Base-by-base conservation (phyloP, 768 basidiomycete genomes). In the Infundibulicybe gibba region DNA sequence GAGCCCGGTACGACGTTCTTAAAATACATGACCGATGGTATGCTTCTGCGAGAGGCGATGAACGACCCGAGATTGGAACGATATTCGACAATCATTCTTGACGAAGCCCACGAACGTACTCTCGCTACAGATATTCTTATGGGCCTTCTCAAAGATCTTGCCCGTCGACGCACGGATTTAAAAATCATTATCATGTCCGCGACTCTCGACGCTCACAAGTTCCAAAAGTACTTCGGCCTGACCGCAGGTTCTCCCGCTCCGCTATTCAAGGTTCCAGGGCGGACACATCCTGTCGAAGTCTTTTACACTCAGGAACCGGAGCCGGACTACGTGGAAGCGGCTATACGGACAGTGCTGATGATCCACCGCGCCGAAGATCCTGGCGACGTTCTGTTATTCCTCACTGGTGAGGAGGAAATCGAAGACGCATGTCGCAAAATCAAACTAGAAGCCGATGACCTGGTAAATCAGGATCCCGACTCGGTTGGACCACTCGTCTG, bases 11-110 rank as follows among this genome's bases (percentile, higher is more conserved):
- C 86, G 30, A 98, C 97, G 0, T 97, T 99, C 68, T 75, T 99
- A 53, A 97, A 97, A 64, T 98, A 99, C 72, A 97, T 98, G 94
- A 99, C 97, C 13, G 97, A 99, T 57, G 97, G 95, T 79, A 97
- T 97, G 94, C 83, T 92, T 46, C 80, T 95, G n/a, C 85, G 94
- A 15, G 94, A 97, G 70, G 94, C 93, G 4, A 99, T 97, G 94
- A 91, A 94, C 66, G 95, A 98, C 66, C 88, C 91, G 8, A 77
- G 80, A n/a, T 79, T 98, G 33, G 73, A 77, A 20, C 83, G 94
- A 3, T 99, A 99, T 65, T 95, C 92, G 15, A 97, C 95, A 16
- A 94, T 99, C 67, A 98, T 99, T 58, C 81, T 98, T 47, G 97
- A 99, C 64, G 97, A 99, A 70, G 97, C 93, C 5, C 97, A 99